Evolutionary conservation across 2,329 filamentous ascomycete genomes (phyloP).

Genomic region (Xylariaceae sp.): DNA sequence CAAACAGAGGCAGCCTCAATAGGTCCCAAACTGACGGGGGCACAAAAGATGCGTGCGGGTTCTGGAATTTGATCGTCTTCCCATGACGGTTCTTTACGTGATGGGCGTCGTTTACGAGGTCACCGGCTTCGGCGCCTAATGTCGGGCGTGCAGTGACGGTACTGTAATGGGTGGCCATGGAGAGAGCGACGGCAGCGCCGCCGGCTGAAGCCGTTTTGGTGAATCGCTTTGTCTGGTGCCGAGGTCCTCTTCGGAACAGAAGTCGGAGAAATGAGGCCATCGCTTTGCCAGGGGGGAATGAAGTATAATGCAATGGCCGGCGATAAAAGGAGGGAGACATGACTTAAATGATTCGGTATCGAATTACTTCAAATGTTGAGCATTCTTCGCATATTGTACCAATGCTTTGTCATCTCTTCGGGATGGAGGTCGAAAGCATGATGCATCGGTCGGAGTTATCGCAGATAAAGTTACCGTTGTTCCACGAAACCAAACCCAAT

Average conservation of each 20-base stretch:
- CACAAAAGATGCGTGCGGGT: constrained; percentile 52
- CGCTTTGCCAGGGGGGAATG: neutral
- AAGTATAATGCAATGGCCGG: no score
- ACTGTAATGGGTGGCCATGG: constrained; percentile 31
- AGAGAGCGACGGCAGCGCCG: constrained; percentile 24
- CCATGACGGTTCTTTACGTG: constrained; percentile 49
- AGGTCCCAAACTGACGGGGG: constrained; percentile 17
- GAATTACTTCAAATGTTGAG: no score
- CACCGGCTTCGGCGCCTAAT: constrained; percentile 42
- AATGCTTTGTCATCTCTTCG: neutral
- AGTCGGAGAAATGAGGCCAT: constrained; percentile 15
- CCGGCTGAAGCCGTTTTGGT: constrained; percentile 25
- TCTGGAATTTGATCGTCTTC: constrained; percentile 49
- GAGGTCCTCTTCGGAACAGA: constrained; percentile 17
- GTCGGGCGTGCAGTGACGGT: constrained; percentile 29
- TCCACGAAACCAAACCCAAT: neutral
- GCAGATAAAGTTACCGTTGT: constrained; percentile 3
- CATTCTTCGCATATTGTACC: neutral
- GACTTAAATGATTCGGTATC: neutral
- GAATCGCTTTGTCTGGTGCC: constrained; percentile 6
- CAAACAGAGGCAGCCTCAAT: constrained; percentile 18
- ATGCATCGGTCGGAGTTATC: constrained; percentile 7
- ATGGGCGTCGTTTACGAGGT: constrained; percentile 50
- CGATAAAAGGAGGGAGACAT: neutral
- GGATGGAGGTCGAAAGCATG: neutral